A percentile compares a stretch with the other conserved stretches of the same genome.
Evolutionary conservation across 176 grass and related monocot genomes (phyloP).

Genomic region (Zoysia japonica): DNA sequence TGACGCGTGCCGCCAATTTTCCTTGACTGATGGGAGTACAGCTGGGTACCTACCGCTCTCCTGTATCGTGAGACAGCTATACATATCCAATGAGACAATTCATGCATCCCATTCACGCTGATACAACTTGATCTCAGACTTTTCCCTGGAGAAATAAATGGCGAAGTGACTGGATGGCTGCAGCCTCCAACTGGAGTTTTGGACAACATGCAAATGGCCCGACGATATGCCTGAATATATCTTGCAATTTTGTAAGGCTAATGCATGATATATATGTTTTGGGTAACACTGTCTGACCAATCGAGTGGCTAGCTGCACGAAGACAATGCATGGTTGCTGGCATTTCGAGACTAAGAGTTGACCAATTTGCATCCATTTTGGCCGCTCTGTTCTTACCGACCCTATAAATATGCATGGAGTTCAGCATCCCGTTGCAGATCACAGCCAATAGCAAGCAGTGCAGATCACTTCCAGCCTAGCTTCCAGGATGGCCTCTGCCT

Average conservation of each 20-base stretch:
- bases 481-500: constrained; percentile 27
- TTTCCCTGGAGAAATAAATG: not conserved
- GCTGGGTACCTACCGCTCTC: not conserved
- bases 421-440: not conserved
- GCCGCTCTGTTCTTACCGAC: not conserved
- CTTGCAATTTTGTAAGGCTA: not conserved
- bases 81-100: not conserved
- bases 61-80: not conserved
- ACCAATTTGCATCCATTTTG: not conserved
- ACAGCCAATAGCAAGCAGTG: not conserved
- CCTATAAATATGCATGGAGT: constrained; percentile 35
- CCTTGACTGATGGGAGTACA: not conserved
- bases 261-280: not conserved
- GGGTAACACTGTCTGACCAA: not conserved
- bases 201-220: not conserved
- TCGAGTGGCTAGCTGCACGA: not conserved
- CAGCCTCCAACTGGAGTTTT: not conserved
- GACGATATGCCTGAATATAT: not conserved
- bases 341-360: constrained; percentile 10
- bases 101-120: not conserved
- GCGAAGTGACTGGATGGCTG: not conserved
- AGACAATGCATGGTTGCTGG: not conserved
- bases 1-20: not conserved
- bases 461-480: not conserved
- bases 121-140: not conserved